These are phyloP conservation scores for Mediolabrus comicus DNA, from an alignment of 108 stramenopile genomes.

Conservation along the genomic window DNA sequence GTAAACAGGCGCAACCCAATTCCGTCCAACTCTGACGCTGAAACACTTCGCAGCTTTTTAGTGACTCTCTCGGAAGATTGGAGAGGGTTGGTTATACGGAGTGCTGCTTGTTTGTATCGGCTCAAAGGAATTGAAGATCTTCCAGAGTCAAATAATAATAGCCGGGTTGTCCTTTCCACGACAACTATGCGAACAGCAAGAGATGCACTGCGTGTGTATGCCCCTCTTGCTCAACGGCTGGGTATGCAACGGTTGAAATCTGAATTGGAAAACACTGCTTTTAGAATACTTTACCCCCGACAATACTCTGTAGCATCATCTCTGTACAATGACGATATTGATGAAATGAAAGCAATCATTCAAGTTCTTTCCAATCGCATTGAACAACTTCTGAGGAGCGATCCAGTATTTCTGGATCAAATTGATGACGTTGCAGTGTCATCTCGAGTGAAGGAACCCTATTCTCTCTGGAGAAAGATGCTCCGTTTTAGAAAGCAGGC, in stretches of 20 bases:
- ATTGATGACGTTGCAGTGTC: conserved; percentile 52
- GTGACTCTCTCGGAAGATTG: conserved; percentile 70
- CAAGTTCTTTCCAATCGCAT: conserved; percentile 48
- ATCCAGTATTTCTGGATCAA: conserved; percentile 49
- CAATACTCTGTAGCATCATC: conserved; percentile 64
- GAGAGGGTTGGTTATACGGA: conserved; percentile 76
- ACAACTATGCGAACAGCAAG: conserved; percentile 40
- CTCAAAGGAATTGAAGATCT: conserved; percentile 53
- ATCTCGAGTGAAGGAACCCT: conserved; percentile 77
- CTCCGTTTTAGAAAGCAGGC: conserved; percentile 66
- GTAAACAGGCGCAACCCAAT: conserved; percentile 10
- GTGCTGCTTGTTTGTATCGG: conserved; percentile 71
- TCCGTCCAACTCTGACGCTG: conserved; percentile 24
- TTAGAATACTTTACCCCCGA: conserved; percentile 74
- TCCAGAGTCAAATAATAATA: neutral
- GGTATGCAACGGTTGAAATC: conserved; percentile 73
- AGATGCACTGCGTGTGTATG: conserved; percentile 68
- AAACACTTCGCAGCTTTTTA: conserved; percentile 55
- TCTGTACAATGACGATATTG: conserved; percentile 50
- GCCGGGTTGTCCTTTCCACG: conserved; percentile 15
- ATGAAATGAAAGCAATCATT: conserved; percentile 55
- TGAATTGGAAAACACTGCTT: conserved; percentile 66
- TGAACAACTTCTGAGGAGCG: conserved; percentile 48
- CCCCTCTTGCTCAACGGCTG: conserved; percentile 63
- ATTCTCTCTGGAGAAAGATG: conserved; percentile 76